These are phyloP conservation scores for Tylopilus felleus DNA, from an alignment of 768 basidiomycete species.

Conservation along the genomic window DNA sequence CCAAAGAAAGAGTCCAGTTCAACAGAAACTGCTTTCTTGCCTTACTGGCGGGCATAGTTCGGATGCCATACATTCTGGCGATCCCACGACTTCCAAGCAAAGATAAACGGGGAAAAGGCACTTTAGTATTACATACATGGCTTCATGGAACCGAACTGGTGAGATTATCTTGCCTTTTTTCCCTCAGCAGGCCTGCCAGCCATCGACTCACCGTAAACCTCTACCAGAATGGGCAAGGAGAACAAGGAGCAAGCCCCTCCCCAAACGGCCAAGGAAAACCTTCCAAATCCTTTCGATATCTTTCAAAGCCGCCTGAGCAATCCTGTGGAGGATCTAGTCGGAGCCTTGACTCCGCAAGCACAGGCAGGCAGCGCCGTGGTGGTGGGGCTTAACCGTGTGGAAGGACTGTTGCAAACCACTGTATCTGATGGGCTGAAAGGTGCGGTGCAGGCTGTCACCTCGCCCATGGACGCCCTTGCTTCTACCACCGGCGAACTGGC, in stretches of 20 bases:
- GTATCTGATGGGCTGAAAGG: neutral
- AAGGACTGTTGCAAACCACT: neutral
- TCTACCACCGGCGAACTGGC: neutral
- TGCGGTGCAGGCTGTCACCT: neutral
- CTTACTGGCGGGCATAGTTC: too few species aligned
- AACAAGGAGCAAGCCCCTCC: neutral
- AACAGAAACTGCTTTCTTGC: neutral
- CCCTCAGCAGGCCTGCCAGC: neutral
- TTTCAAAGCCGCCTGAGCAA: neutral
- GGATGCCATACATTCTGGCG: conserved; percentile 13
- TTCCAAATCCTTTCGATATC: neutral
- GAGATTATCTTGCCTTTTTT: neutral
- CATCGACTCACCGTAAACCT: neutral
- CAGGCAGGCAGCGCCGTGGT: neutral
- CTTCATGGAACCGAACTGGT: conserved; percentile 7
- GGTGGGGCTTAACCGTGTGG: neutral
- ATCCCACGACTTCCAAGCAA: neutral
- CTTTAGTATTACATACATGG: conserved; percentile 3
- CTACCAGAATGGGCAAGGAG: conserved; percentile 2
- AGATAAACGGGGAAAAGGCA: neutral
- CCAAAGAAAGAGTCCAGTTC: too few species aligned
- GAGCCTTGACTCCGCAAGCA: neutral
- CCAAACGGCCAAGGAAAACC: neutral
- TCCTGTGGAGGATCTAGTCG: neutral
- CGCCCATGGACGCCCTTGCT: neutral